Evolutionary conservation across 768 basidiomycete species (phyloP), one percentile per base, ranked within the genome.

Genomic region (Trametes villosa): DNA sequence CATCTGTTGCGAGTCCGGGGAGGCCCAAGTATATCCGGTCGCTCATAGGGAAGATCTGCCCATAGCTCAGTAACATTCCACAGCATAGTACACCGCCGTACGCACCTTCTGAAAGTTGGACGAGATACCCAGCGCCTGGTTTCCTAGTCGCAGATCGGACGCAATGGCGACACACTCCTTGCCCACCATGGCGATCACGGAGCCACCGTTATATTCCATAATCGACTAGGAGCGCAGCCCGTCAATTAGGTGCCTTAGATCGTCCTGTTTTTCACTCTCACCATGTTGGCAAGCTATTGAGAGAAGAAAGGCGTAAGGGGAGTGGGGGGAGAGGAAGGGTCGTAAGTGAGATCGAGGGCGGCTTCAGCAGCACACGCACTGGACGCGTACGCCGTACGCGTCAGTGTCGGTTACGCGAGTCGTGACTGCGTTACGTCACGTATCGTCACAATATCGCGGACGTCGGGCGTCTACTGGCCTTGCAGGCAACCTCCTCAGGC

Each of bases 121-220:
- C 8, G 96, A 89, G 50, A 98, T 86, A 34, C 91, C 88, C 68
- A 96, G 73, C 7, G 91, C 85, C 72, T 94, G 89, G 65, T 89
- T 91, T 60, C 97, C 97, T 55, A 98, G 79, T 64, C 96, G 86
- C 67, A 96, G 72, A 78, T 99, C 97, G 54, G 91, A 94, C 27
- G 96, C 97, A 77, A 98, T 98, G 53, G 97, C 97, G 50, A 99
- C 97, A 75, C 97, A 99, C 68, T 94, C 91, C 78, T 98, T 98
- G 64, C 97, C 97, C 60, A 91, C 90, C 97, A 99, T 99, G 80
- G 97, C 97, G 76, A 99, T 84, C 69, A 96, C 93, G 78, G 96
- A 97, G 78, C 97, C 97, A 80, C 96, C 96, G 82, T 97, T 98
- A 64, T 88, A 81, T 76, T 93, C 84, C 91, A 96, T 91, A 68